Evolutionary conservation across 768 basidiomycete genomes (phyloP).

Genomic region (Boletus rubroflammeus): DNA sequence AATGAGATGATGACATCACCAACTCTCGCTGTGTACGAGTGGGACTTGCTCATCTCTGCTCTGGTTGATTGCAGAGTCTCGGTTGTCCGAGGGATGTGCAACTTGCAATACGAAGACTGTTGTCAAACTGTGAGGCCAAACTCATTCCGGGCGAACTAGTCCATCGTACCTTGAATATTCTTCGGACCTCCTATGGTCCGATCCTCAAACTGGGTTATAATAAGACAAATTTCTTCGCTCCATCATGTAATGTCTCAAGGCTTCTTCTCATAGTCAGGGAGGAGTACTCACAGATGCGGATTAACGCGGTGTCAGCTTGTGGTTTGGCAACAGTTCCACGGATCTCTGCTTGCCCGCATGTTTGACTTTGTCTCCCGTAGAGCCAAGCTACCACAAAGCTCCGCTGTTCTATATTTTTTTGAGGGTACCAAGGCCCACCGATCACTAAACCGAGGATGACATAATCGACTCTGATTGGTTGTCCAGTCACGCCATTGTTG

Average conservation of each 20-base stretch:
- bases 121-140: not conserved
- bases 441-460: not conserved
- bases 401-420: not conserved
- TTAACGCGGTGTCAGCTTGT: not conserved
- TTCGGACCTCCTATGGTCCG: not conserved
- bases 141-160: not conserved
- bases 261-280: too few relatives aligned
- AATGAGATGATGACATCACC: not conserved
- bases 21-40: not conserved
- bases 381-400: too few relatives aligned
- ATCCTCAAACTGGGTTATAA: not conserved
- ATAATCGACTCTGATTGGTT: slow-evolving; percentile 26
- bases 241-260: too few relatives aligned
- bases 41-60: not conserved
- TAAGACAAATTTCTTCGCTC: not conserved
- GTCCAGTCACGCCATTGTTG: slow-evolving; percentile 25
- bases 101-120: not conserved
- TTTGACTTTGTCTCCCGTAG: not conserved
- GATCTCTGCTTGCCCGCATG: not conserved
- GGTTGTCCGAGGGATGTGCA: too few relatives aligned
- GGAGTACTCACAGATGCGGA: not conserved
- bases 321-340: not conserved
- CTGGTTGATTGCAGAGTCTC: not conserved
- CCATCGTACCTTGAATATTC: not conserved
- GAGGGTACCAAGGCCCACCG: not conserved